A percentile compares a stretch with the other conserved stretches of the same genome.
phyloP scores from a whole-genome alignment of 176 grass and related monocot species.

The Aegilops speltoides region DNA sequence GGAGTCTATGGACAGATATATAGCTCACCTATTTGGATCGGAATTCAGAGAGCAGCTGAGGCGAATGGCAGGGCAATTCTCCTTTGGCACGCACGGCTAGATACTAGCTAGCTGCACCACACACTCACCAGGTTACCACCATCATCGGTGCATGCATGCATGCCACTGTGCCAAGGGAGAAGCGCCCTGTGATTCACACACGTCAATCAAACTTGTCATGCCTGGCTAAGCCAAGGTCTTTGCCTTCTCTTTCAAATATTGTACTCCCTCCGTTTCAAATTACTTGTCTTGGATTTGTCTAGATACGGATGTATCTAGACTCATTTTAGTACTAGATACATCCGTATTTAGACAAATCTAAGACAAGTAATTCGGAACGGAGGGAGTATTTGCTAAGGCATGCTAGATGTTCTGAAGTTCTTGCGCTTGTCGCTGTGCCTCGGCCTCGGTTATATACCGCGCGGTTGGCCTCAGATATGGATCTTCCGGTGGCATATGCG shows the following conservation, averaged over 20 bases:
- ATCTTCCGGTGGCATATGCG: slow-evolving; percentile 11
- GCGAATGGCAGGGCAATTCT: slow-evolving; percentile 66
- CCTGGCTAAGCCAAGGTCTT: no score
- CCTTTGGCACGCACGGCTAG: slow-evolving; percentile 43
- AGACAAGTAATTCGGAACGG: no score
- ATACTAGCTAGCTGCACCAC: neutral
- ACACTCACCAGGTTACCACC: neutral
- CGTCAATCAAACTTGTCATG: no score
- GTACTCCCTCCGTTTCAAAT: no score
- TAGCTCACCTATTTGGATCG: no score
- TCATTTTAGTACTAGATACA: no score
- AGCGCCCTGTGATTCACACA: slow-evolving; percentile 45
- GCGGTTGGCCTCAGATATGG: neutral
- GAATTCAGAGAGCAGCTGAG: neutral
- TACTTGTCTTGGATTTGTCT: no score
- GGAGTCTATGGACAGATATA: no score
- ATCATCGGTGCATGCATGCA: neutral
- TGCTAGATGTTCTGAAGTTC: neutral
- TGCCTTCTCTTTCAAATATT: no score
- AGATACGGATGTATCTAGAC: no score
- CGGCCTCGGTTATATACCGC: slow-evolving; percentile 33
- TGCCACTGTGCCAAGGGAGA: slow-evolving; percentile 53
- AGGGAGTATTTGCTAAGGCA: neutral
- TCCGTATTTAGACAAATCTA: no score
- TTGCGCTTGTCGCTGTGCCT: neutral